A percentile compares a stretch with the other conserved stretches of the same genome.
These are phyloP conservation scores for Apostasia ramifera DNA, from an alignment of 106 monocot species.

Conservation along the genomic window DNA sequence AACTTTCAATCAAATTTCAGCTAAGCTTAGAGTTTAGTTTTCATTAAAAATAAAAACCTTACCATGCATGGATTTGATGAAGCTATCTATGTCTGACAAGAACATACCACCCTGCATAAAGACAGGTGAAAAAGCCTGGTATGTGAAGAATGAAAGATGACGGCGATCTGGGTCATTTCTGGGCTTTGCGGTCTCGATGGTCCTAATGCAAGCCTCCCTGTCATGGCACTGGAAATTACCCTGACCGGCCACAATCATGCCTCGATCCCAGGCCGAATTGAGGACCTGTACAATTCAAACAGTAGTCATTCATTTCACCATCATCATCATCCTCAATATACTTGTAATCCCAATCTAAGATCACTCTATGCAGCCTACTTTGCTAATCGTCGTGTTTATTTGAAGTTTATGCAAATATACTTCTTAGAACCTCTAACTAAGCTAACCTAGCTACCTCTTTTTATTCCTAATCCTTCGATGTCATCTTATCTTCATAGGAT, in stretches of 20 bases:
- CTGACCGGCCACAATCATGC: constrained; percentile 46
- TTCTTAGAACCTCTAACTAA: no score
- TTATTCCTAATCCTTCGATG: no score
- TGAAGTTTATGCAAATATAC: no score
- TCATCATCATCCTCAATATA: no score
- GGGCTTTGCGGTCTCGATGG: constrained; percentile 59
- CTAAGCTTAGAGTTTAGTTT: not conserved
- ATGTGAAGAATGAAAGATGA: constrained; percentile 64
- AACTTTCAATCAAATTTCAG: not conserved
- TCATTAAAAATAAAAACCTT: constrained; percentile 3
- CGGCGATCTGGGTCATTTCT: constrained; percentile 66
- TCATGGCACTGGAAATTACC: constrained; percentile 38
- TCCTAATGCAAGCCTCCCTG: constrained; percentile 34
- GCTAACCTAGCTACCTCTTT: no score
- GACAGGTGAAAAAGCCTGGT: constrained; percentile 33
- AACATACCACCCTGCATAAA: constrained; percentile 37
- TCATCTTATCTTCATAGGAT: no score
- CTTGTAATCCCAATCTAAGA: no score
- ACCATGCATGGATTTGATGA: constrained; percentile 94
- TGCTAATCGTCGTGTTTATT: no score
- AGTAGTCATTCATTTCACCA: no score
- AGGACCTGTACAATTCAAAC: constrained; percentile 33
- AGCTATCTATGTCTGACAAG: constrained; percentile 41
- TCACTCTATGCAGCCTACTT: no score
- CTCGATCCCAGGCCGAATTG: constrained; percentile 70